phyloP scores from a whole-genome alignment of 768 basidiomycete genomes.

The Psilocybe azurescens region DNA sequence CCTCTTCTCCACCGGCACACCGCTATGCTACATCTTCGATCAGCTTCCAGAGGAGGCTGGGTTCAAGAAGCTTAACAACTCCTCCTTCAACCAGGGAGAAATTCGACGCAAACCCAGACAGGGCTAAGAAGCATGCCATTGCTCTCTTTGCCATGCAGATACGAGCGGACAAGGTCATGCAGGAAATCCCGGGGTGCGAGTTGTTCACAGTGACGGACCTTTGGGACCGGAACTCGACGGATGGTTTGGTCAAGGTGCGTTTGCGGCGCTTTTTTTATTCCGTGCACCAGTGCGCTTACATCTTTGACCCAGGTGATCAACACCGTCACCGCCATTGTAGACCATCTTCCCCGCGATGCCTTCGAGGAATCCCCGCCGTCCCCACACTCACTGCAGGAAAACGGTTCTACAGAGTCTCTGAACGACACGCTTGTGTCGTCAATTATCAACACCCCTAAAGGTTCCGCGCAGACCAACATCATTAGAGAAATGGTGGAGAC shows the following conservation, averaged over 20 bases:
- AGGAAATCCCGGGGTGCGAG: conserved; percentile 72
- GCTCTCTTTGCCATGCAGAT: conserved; percentile 92
- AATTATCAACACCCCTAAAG: conserved; percentile 56
- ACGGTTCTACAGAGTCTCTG: conserved; percentile 66
- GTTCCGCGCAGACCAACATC: conserved; percentile 75
- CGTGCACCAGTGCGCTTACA: conserved; percentile 14
- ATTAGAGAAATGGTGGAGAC: conserved; percentile 92
- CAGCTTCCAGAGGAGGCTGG: conserved; percentile 74
- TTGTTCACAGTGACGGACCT: conserved; percentile 92
- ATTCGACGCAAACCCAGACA: conserved; percentile 76
- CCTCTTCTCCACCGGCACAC: conserved; percentile 89
- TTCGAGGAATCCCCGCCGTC: conserved; percentile 71
- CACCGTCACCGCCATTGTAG: conserved; percentile 85
- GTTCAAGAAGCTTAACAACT: conserved; percentile 61
- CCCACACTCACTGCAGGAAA: conserved; percentile 56
- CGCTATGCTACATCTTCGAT: conserved; percentile 97
- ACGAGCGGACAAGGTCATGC: conserved; percentile 61
- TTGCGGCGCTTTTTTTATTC: conserved; percentile 5
- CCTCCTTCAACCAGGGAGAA: conserved; percentile 68
- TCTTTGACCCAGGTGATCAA: conserved; percentile 71
- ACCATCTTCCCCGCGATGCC: conserved; percentile 69
- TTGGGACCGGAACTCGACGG: conserved; percentile 89
- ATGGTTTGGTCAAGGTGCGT: conserved; percentile 92
- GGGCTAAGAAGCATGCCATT: conserved; percentile 88
- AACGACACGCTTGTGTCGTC: conserved; percentile 48